phyloP scores from a whole-genome alignment of 2,329 filamentous ascomycete species.

The Ascochyta viciae-villosae region DNA sequence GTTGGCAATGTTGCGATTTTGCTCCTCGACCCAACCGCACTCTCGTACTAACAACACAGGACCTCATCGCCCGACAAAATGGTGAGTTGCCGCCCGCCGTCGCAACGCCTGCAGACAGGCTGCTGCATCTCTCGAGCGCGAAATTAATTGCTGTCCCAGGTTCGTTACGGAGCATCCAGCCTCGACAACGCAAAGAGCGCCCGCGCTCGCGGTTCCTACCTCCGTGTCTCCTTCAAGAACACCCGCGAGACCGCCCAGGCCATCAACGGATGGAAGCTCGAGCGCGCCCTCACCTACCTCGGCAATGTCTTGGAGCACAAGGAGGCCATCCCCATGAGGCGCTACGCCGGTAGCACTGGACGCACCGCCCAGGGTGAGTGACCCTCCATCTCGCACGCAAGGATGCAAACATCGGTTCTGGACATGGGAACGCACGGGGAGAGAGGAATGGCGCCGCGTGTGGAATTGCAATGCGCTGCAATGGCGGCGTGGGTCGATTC shows the following conservation, averaged over 20 bases:
- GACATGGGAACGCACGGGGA: neutral
- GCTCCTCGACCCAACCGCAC: constrained; percentile 29
- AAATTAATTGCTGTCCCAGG: constrained; percentile 41
- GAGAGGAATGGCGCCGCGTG: constrained; percentile 5
- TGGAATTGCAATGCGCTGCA: neutral
- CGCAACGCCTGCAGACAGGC: neutral
- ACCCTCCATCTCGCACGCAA: constrained; percentile 7
- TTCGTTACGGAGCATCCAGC: constrained; percentile 48
- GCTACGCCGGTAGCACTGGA: constrained; percentile 95
- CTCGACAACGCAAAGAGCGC: constrained; percentile 69
- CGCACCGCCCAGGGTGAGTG: constrained; percentile 96
- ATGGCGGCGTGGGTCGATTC: neutral
- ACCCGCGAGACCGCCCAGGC: constrained; percentile 99
- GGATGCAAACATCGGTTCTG: neutral
- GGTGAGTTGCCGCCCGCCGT: constrained; percentile 41
- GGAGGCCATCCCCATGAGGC: constrained; percentile 97
- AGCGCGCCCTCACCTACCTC: constrained; percentile 94
- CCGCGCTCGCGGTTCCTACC: constrained; percentile 97
- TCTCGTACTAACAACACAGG: constrained; percentile 41
- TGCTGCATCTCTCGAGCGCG: constrained; percentile 19
- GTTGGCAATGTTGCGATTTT: constrained; percentile 30
- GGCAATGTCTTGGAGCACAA: constrained; percentile 97
- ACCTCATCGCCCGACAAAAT: constrained; percentile 51
- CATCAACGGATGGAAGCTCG: constrained; percentile 98
- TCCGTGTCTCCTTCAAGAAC: constrained; percentile 99